These are phyloP conservation scores for Solanum bulbocastanum DNA, from an alignment of 257 asterid species.

Conservation along the genomic window DNA sequence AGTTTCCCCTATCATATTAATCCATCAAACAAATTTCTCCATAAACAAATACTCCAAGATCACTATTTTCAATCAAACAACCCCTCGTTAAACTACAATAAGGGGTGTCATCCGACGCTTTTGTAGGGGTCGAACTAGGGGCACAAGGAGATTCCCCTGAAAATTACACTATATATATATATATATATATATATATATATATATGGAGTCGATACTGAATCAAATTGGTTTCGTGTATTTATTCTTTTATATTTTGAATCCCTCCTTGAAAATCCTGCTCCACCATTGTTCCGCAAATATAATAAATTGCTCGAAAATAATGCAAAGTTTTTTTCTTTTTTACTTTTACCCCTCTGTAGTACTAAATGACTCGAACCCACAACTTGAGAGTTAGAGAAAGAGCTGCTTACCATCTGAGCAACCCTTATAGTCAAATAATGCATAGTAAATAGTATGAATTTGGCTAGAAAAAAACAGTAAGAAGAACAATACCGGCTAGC, in stretches of 20 bases:
- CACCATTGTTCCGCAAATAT: not conserved
- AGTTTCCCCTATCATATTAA: not conserved
- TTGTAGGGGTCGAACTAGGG: not conserved
- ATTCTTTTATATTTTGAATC: not conserved
- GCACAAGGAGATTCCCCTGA: not conserved
- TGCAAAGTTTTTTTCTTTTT: not conserved
- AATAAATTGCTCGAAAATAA: not conserved
- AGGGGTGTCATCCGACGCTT: not conserved
- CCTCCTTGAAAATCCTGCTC: not conserved
- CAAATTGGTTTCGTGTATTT: not conserved
- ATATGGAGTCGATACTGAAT: not conserved
- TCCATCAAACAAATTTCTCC: not conserved
- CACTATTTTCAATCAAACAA: not conserved
- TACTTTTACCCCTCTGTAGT: not conserved
- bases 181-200: not conserved
- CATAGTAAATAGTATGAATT: not conserved
- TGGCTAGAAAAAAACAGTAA: not conserved
- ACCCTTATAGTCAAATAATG: not conserved
- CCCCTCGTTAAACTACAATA: not conserved
- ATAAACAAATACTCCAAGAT: not conserved
- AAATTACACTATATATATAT: not conserved
- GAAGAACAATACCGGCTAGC: constrained; percentile 6
- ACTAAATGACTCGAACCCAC: not conserved
- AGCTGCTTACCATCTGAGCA: too few relatives aligned
- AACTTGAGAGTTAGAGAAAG: too few relatives aligned